Base-by-base conservation (phyloP, 768 basidiomycete genomes). In the Fomitopsis pulvina region DNA sequence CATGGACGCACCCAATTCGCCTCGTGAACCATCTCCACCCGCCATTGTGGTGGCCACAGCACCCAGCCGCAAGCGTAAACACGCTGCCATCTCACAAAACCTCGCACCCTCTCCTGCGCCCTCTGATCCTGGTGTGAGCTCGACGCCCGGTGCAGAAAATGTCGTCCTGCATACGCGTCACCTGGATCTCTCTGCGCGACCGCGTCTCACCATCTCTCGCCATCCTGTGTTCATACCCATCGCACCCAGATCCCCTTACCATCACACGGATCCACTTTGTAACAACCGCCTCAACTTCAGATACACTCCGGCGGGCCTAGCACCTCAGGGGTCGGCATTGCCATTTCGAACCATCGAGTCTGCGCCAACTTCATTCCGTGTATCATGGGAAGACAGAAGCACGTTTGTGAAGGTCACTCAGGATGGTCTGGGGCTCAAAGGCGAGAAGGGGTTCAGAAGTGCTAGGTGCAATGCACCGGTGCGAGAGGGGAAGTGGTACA, bases 381-480 rank as follows among this genome's bases (percentile, higher is more conserved):
- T 92, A 52, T 84, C 85, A 61, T 95, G 92, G 92, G 92, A 94
- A 64, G 92, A 96, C 66, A 80, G 93, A 21, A 89, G 83, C 57
- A 73, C 85, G 0, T 90, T 87, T 60, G 71, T 93, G 46, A 81
- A 80, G 47, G 81, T 91, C 55, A 82, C 87, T 0, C 81, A 80
- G 48, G 89, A 94, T 58, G 92, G 88, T 0, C 63, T 87, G 2
- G 78, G 80, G 1, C 68, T 94, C 47, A 72, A 79, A 1, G 91
- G 94, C 6, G 85, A 87, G 61, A 88, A 87, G 45, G 96, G 96
- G 3, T 98, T 92, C 65, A 73, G 95, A 22, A 91, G 88, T 57
- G 92, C 86, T 2, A 79, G 96, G 21, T 85, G 85, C 51, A 98
- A 96, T 65, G 85, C 90, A 1, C 88, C 92, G 0, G 77, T 98